These are phyloP conservation scores for Glebionis coronaria DNA, from an alignment of 129 eudicot species.

Conservation along the genomic window DNA sequence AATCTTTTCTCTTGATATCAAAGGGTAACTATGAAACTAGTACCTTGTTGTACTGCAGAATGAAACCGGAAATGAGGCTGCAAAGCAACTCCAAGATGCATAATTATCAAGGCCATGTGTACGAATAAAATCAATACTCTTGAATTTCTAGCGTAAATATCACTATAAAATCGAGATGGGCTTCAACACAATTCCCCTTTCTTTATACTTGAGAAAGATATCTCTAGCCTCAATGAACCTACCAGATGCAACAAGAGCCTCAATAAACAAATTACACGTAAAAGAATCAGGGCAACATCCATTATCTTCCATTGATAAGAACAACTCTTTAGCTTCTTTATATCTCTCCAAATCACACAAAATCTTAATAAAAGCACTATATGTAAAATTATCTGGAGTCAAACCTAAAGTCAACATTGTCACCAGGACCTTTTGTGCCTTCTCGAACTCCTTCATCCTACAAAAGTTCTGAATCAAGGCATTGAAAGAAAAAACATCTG, in stretches of 20 bases:
- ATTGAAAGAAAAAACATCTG: conserved; percentile 78
- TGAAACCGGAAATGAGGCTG: conserved; percentile 10
- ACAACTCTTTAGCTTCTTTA: conserved; percentile 68
- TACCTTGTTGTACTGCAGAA: conserved; percentile 22
- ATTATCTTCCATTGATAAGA: conserved; percentile 69
- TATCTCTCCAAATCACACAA: conserved; percentile 55
- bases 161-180: conserved; percentile 37
- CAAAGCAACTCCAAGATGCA: conserved; percentile 12
- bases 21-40: background rate
- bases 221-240: conserved; percentile 55
- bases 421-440: conserved; percentile 65
- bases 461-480: conserved; percentile 78
- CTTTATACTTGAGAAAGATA: conserved; percentile 46
- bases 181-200: conserved; percentile 52
- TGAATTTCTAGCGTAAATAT: conserved; percentile 6
- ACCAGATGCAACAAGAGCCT: conserved; percentile 45
- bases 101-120: conserved; percentile 17
- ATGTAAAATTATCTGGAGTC: conserved; percentile 80
- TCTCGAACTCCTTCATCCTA: conserved; percentile 58
- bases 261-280: conserved; percentile 61
- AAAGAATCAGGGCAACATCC: conserved; percentile 72
- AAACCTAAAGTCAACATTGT: conserved; percentile 68
- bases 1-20: too few species aligned
- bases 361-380: conserved; percentile 64
- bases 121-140: conserved; percentile 9